Evolutionary conservation across 2,329 filamentous ascomycete species (phyloP).

Genomic region (Aureobasidium sp.): DNA sequence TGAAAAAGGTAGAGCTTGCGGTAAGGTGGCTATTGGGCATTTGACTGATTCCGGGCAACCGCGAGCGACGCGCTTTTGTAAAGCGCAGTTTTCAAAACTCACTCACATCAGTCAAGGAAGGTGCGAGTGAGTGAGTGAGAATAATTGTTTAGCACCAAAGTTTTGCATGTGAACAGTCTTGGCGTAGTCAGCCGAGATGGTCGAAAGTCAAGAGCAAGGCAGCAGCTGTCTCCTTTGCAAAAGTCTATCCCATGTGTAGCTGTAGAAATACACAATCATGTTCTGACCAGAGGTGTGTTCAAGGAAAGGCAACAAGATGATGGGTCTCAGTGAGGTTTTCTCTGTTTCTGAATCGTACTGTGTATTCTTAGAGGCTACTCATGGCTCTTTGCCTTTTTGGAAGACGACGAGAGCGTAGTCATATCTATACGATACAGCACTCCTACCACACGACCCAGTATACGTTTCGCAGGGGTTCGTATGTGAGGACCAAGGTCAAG

Average conservation of each 20-base stretch:
- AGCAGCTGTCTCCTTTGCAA: not conserved
- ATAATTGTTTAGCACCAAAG: too few species aligned
- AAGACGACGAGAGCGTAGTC: not conserved
- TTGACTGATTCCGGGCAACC: too few species aligned
- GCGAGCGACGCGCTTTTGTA: too few species aligned
- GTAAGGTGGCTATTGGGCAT: too few species aligned
- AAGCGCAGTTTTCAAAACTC: too few species aligned
- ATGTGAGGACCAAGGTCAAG: not conserved
- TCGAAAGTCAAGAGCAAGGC: not conserved
- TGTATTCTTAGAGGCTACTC: not conserved
- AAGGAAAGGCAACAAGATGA: not conserved
- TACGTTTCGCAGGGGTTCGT: too few species aligned
- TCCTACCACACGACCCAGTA: too few species aligned
- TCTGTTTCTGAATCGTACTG: not conserved
- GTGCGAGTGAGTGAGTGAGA: too few species aligned
- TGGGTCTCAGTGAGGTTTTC: too few species aligned
- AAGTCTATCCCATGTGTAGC: not conserved
- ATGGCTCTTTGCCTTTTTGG: not conserved
- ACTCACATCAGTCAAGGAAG: too few species aligned
- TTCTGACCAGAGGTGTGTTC: not conserved
- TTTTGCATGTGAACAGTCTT: not conserved
- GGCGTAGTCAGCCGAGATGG: constrained; percentile 10
- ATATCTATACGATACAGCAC: not conserved
- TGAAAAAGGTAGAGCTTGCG: too few species aligned
- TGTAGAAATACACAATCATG: not conserved